Evolutionary conservation across 768 basidiomycete species (phyloP), one percentile per base, ranked within the genome.

Genomic region (Pilatotrama ljubarskyi): DNA sequence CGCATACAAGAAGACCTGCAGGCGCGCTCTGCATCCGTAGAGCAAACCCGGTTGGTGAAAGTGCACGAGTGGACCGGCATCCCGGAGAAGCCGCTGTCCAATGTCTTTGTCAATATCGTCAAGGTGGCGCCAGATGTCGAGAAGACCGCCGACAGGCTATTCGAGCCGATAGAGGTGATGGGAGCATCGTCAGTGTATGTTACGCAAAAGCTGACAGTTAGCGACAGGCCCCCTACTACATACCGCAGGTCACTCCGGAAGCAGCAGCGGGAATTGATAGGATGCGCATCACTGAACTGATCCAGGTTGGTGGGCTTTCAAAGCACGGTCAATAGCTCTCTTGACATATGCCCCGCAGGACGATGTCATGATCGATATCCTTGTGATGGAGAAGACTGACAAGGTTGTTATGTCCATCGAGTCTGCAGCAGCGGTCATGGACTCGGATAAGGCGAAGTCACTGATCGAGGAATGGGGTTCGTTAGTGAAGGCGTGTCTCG

Each of bases 21-120:
- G 41, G 67, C 36, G 24, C 74, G 80, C 41, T 73, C 77, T 15
- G 66, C 76, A 11, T 61, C 73, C n/a, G 63, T 81, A 24, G 75
- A 79, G 51, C 79, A 80, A 54, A 80, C 70, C 51, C 73, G 72
- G 57, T 58, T 77, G 24, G 71, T 68, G 6, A 67, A 70, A 29
- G 68, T 81, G 24, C 65, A 77, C 57, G 65, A 70, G 43, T 79
- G 75, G 76, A 54, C 74, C n/a, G 72, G 71, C n/a, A 59, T 64
- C 48, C 61, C 64, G 9, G 68, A 68, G 18, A 64, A 61, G 36
- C 73, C 77, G 13, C 61, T 82, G 24, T 75, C 72, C 51, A 82
- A 81, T 54, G 77, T 80, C 24, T 77, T 71, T 50, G 72, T 82
- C 42, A 81, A 82, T 52, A 70, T 82, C 18, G 68, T 81, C 55